These are phyloP conservation scores for Botrytis squamosa DNA, from an alignment of 2,329 filamentous ascomycete genomes.

Conservation along the genomic window DNA sequence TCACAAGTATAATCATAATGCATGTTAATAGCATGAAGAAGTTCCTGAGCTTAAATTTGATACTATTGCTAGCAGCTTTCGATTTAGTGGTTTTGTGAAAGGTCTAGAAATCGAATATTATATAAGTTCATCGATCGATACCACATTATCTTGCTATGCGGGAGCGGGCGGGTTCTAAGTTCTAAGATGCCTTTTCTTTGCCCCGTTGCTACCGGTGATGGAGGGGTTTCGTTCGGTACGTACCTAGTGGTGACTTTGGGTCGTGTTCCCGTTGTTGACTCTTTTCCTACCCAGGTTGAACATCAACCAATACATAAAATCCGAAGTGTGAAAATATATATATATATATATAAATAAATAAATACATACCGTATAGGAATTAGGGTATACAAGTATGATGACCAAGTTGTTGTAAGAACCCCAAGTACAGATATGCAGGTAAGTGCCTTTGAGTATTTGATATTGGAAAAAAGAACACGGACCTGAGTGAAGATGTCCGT, in stretches of 20 bases:
- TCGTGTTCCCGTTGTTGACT: background rate
- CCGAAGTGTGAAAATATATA: background rate
- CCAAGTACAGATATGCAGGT: background rate
- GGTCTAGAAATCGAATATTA: background rate
- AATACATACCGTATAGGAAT: too few species aligned
- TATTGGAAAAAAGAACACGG: background rate
- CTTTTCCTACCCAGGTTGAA: background rate
- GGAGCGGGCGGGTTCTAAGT: background rate
- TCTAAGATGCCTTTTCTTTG: background rate
- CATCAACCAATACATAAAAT: background rate
- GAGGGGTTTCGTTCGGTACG: background rate
- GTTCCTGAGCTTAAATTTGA: background rate
- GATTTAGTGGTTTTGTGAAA: background rate
- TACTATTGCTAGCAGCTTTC: background rate
- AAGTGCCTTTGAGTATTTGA: background rate
- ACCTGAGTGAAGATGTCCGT: background rate
- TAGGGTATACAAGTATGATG: background rate
- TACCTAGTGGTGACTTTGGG: background rate
- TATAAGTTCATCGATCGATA: constrained; percentile 1
- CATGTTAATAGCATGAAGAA: constrained; percentile 6
- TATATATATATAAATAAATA: background rate
- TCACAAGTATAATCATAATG: background rate
- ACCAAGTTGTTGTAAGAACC: background rate
- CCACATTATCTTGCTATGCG: background rate
- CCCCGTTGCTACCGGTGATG: background rate